phyloP scores from a whole-genome alignment of 768 basidiomycete species.

The Agrocybe chaxingu region DNA sequence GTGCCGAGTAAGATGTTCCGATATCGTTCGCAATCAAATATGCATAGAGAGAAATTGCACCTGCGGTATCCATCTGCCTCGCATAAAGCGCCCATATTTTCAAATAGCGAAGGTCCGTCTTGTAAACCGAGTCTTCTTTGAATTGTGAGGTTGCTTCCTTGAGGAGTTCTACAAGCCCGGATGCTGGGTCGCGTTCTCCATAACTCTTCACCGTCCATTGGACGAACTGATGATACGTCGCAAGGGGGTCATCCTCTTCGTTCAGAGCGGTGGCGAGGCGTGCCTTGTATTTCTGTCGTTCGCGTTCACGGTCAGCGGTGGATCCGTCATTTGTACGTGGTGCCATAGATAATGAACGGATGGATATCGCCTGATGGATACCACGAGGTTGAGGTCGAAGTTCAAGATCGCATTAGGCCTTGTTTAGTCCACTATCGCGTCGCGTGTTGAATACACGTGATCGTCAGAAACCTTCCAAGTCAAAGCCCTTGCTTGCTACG shows the following conservation, averaged over 20 bases:
- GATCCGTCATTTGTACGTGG: constrained; percentile 14
- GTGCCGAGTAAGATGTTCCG: constrained; percentile 69
- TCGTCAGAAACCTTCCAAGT: not conserved
- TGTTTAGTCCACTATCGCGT: constrained; percentile 19
- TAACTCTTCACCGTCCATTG: constrained; percentile 88
- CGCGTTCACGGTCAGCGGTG: constrained; percentile 25
- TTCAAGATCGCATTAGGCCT: constrained; percentile 13
- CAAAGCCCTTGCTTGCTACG: no score
- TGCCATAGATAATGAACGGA: constrained; percentile 15
- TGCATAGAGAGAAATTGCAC: constrained; percentile 68
- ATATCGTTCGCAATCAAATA: constrained; percentile 72
- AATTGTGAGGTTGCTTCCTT: constrained; percentile 84
- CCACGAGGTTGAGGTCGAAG: constrained; percentile 13
- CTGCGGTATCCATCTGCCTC: constrained; percentile 68
- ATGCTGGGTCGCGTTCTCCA: constrained; percentile 59
- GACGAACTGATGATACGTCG: constrained; percentile 82
- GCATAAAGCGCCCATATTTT: constrained; percentile 92
- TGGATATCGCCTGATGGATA: constrained; percentile 6
- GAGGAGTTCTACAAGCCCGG: constrained; percentile 76
- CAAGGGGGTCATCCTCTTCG: constrained; percentile 85
- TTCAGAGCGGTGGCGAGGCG: constrained; percentile 50
- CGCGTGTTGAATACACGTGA: constrained; percentile 18
- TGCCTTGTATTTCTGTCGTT: constrained; percentile 33
- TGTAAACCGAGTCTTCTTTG: constrained; percentile 79
- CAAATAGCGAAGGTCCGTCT: constrained; percentile 85